These are phyloP conservation scores for Fraxinus baroniana DNA, from an alignment of 305 asterid species.

Conservation along the genomic window DNA sequence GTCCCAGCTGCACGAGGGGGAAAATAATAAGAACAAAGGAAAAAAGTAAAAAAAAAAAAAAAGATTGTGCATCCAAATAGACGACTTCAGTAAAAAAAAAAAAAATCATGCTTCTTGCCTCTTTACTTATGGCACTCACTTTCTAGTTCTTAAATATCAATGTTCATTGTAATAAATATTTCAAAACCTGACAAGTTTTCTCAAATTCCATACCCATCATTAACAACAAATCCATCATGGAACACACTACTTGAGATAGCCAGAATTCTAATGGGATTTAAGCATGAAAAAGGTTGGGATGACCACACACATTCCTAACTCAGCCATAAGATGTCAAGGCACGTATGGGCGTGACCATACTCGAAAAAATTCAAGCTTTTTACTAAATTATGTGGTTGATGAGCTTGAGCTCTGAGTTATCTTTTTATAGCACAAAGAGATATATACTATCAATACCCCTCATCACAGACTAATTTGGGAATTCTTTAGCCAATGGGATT, in stretches of 20 bases:
- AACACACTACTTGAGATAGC: not conserved
- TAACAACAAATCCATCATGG: not conserved
- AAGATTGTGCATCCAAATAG: not conserved
- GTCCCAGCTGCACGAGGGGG: conserved; percentile 71
- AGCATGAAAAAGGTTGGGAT: not conserved
- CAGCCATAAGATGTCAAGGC: not conserved
- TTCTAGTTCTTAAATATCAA: not conserved
- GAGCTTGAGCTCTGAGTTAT: conserved; percentile 1
- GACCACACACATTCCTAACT: not conserved
- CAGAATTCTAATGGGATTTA: not conserved
- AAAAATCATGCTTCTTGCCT: not conserved
- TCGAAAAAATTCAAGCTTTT: conserved; percentile 12
- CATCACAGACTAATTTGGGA: conserved; percentile 5
- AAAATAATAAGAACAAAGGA: conserved; percentile 7
- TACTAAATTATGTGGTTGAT: not conserved
- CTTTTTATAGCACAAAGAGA: not conserved
- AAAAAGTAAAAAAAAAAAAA: not conserved
- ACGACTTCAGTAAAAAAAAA: not conserved
- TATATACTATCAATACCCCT: conserved; percentile 1
- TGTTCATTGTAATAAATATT: not conserved
- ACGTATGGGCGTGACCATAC: not conserved
- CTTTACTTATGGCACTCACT: not conserved
- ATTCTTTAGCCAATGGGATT: not conserved
- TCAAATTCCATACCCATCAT: not conserved
- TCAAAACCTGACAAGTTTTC: not conserved